Base-by-base conservation (phyloP, 1,284 basidiomycete genomes). In the Cryptococcus sp. region DNA sequence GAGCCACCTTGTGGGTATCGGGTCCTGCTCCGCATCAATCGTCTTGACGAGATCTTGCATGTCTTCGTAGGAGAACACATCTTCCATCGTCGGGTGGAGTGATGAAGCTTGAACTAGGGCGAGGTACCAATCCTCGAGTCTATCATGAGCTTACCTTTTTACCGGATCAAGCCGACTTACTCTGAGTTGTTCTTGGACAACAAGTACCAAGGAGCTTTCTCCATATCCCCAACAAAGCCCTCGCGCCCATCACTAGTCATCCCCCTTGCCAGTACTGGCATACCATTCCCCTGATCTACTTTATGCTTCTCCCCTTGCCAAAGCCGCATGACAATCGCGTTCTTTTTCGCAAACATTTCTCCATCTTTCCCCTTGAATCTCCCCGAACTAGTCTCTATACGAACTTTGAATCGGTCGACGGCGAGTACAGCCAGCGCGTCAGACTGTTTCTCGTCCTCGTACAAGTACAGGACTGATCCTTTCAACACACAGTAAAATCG, bases 1-100 rank as follows among this genome's bases (percentile, higher is more conserved):
- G 48, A 97, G 80, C 94, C 96, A 98, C 16, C 93, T 85, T 81
- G 93, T 88, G 1, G 91, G 91, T 53, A 97, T 92, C 45, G 92
- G 87, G 69, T 98, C 94, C 2, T 92, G 88, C 64, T 91, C 86
- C 57, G 86, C 85, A 77, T 97, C 93, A 55, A 98, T 81, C 2
- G 85, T 88, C 13, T 85, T 77, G 46, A 97, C 85, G 32, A 98
- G 81, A 57, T 82, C 78, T 45, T 83, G 80, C 91, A 98, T 96
- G 72, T 96, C 90, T 4, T 79, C 74, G 2, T 83, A 78, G 48
- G 81, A 79, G 76, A 92, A 98, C 25, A 94, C 80, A 1, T 60
- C 46, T 32, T 47, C 39, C 28, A 48, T 55, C 24, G 59, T 53
- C 79, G 80, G 18, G 81, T 80, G 10, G 82, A 70, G 24, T 66